These are phyloP conservation scores for Stephanodiscus minutulus DNA, from an alignment of 108 stramenopile genomes.

Conservation along the genomic window DNA sequence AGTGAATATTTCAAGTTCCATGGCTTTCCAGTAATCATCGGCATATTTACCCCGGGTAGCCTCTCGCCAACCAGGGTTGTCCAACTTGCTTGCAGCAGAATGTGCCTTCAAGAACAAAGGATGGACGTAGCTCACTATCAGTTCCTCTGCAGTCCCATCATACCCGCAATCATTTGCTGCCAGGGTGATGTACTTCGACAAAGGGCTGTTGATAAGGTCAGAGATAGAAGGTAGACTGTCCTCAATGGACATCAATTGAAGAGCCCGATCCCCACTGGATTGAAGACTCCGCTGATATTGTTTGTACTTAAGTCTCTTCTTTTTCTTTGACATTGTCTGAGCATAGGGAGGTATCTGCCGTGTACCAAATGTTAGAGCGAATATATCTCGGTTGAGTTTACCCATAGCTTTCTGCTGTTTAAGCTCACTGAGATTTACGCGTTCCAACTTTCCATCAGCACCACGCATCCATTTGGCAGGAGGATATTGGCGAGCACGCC, in stretches of 20 bases:
- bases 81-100: neutral
- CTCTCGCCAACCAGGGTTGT: conserved; percentile 3
- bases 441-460: neutral
- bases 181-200: conserved; percentile 3
- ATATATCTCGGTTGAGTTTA: neutral
- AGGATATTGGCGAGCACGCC: neutral
- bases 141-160: neutral
- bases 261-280: conserved; percentile 1
- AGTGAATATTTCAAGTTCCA: neutral
- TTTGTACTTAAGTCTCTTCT: neutral
- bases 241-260: neutral
- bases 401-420: neutral
- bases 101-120: conserved; percentile 1
- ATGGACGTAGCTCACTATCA: neutral
- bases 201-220: neutral
- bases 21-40: neutral
- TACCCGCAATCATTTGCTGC: neutral
- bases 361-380: neutral
- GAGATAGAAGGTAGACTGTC: conserved; percentile 3
- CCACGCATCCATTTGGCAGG: neutral
- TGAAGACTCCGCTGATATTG: conserved; percentile 7
- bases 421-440: neutral
- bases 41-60: neutral
- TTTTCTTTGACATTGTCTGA: neutral
- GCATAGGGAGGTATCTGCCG: neutral